A percentile compares a stretch with the other conserved stretches of the same genome.
Evolutionary conservation across 2,329 filamentous ascomycete genomes (phyloP).

Genomic region (Fusarium dlaminii): DNA sequence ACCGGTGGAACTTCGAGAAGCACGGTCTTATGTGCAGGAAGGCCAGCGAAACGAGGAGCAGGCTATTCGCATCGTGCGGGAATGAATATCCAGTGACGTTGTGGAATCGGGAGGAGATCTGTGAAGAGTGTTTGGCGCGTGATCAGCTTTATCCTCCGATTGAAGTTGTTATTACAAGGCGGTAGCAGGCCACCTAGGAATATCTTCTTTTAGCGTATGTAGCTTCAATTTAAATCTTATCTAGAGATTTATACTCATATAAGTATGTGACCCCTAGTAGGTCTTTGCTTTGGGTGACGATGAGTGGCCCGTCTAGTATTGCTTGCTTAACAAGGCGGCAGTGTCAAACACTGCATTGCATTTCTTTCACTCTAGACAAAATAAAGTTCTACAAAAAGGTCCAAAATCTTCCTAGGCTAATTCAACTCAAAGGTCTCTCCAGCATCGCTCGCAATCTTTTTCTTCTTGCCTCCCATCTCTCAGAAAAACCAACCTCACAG

Average conservation of each 20-base stretch:
- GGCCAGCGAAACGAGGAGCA: background rate
- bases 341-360: background rate
- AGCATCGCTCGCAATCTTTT: background rate
- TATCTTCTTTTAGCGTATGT: background rate
- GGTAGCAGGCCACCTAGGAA: rapidly evolving
- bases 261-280: rapidly evolving
- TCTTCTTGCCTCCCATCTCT: background rate
- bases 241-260: rapidly evolving
- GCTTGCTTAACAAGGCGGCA: background rate
- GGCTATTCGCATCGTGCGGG: background rate
- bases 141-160: background rate
- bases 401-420: rapidly evolving
- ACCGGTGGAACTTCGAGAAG: constrained; percentile 6
- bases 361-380: background rate
- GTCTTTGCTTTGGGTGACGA: too few species aligned
- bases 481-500: background rate
- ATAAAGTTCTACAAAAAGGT: rapidly evolving
- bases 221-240: background rate
- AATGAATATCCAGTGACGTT: background rate
- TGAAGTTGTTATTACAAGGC: background rate
- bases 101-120: background rate
- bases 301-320: rapidly evolving
- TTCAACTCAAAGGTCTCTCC: background rate
- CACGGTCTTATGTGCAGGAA: background rate
- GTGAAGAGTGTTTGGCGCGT: background rate